phyloP scores from a whole-genome alignment of 768 basidiomycete genomes.

The Auriscalpium orientale region DNA sequence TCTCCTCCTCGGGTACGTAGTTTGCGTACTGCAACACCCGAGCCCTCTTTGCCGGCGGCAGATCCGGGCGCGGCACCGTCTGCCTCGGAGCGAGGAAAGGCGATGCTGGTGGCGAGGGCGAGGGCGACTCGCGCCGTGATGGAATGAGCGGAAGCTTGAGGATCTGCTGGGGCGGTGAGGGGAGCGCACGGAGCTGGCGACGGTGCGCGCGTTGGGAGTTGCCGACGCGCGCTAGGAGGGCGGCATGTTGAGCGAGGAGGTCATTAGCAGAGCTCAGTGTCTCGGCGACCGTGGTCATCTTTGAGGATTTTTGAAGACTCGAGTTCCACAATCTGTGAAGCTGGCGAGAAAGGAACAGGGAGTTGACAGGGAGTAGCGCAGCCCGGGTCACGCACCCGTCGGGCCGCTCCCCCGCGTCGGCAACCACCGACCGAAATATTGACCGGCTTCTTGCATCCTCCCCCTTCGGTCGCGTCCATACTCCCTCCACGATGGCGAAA shows the following conservation, averaged over 20 bases:
- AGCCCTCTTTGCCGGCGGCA: slow-evolving; percentile 68
- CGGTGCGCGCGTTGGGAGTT: slow-evolving; percentile 49
- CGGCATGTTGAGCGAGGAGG: slow-evolving; percentile 52
- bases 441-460: neutral
- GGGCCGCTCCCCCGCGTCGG: neutral
- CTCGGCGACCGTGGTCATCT: slow-evolving; percentile 26
- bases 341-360: no score
- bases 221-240: slow-evolving; percentile 50
- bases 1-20: slow-evolving; percentile 91
- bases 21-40: slow-evolving; percentile 65
- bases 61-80: slow-evolving; percentile 37
- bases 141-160: slow-evolving; percentile 10
- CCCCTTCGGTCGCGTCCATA: no score
- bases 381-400: neutral
- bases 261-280: slow-evolving; percentile 56
- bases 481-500: slow-evolving; percentile 29
- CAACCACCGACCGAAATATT: neutral
- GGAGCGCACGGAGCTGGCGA: slow-evolving; percentile 45
- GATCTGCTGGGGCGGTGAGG: slow-evolving; percentile 39
- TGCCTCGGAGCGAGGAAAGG: slow-evolving; percentile 29
- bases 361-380: neutral
- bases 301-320: neutral
- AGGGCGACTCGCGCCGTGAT: slow-evolving; percentile 42
- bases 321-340: no score
- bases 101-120: slow-evolving; percentile 38